Percentiles rank a stretch among this genome's conserved stretches.
phyloP scores from a whole-genome alignment of 805 yeast genomes.

The Myxozyma nipponensis region DNA sequence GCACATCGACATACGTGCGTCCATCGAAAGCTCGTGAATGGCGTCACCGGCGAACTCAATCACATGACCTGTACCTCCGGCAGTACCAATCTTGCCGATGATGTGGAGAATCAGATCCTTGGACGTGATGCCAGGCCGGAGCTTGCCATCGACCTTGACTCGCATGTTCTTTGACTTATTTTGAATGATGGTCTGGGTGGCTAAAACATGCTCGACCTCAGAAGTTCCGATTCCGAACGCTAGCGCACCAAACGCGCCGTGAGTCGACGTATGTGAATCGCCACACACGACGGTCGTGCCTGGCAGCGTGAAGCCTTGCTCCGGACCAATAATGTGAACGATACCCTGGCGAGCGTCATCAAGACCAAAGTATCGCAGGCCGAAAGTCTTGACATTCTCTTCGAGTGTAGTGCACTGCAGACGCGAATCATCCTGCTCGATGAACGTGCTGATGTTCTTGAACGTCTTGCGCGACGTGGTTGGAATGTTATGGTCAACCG shows the following conservation, averaged over 20 bases:
- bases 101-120: conserved; percentile 93
- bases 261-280: conserved; percentile 97
- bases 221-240: conserved; percentile 99
- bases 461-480: conserved; percentile 79
- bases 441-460: conserved; percentile 71
- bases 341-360: conserved; percentile 93
- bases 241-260: conserved; percentile 96
- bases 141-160: conserved; percentile 76
- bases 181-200: conserved; percentile 94
- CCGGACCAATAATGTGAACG: conserved; percentile 98
- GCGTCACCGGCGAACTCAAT: conserved; percentile 97
- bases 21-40: conserved; percentile 84
- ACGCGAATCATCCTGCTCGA: conserved; percentile 85
- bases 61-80: conserved; percentile 98
- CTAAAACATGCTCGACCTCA: conserved; percentile 97
- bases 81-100: conserved; percentile 95
- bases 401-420: conserved; percentile 90
- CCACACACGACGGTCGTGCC: conserved; percentile 99
- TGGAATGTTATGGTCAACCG: conserved; percentile 72
- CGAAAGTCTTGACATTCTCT: conserved; percentile 85
- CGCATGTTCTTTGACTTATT: conserved; percentile 95
- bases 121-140: conserved; percentile 86
- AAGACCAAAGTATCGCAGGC: conserved; percentile 91
- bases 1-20: conserved; percentile 99
- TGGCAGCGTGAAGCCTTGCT: conserved; percentile 96